Conservation (phyloP, 2,329 filamentous ascomycete species). For the Ophiocordyceps camponoti-saundersi region DNA sequence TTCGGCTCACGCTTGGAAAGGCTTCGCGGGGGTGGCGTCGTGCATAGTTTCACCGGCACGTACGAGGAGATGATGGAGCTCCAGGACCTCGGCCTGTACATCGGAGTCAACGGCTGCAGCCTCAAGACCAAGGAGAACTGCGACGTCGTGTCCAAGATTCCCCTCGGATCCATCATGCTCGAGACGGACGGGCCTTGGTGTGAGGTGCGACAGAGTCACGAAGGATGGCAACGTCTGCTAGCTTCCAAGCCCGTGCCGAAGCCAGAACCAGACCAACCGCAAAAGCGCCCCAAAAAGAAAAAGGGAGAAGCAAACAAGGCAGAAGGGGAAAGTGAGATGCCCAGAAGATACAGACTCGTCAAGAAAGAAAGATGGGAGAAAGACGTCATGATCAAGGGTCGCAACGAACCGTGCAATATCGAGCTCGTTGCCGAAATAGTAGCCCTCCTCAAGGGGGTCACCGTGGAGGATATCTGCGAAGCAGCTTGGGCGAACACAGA, state of each 20-base stretch:
- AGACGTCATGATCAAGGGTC: slow-evolving; percentile 80
- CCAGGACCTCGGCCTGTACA: slow-evolving; percentile 65
- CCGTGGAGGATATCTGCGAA: slow-evolving; percentile 70
- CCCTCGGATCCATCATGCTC: slow-evolving; percentile 68
- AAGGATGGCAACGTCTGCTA: slow-evolving; percentile 55
- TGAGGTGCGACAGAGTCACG: slow-evolving; percentile 79
- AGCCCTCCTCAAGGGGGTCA: slow-evolving; percentile 66
- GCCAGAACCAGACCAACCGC: background rate
- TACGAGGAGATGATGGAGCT: slow-evolving; percentile 68
- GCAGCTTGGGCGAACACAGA: slow-evolving; percentile 72
- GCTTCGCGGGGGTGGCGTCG: slow-evolving; percentile 62
- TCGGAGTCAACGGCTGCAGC: slow-evolving; percentile 93
- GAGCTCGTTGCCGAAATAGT: slow-evolving; percentile 76
- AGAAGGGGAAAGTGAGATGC: slow-evolving; percentile 43
- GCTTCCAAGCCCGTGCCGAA: slow-evolving; percentile 17
- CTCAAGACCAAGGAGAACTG: slow-evolving; percentile 91
- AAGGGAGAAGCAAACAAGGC: slow-evolving; percentile 16
- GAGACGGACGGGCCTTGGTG: slow-evolving; percentile 98
- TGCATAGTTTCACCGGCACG: slow-evolving; percentile 90
- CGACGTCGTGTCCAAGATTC: slow-evolving; percentile 63
- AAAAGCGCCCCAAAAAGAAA: slow-evolving; percentile 5
- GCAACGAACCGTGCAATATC: slow-evolving; percentile 86
- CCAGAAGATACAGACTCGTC: slow-evolving; percentile 59
- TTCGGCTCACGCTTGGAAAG: slow-evolving; percentile 42
- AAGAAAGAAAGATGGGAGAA: slow-evolving; percentile 94